phyloP scores from a whole-genome alignment of 805 yeast species.

The Barnettozyma californica region DNA sequence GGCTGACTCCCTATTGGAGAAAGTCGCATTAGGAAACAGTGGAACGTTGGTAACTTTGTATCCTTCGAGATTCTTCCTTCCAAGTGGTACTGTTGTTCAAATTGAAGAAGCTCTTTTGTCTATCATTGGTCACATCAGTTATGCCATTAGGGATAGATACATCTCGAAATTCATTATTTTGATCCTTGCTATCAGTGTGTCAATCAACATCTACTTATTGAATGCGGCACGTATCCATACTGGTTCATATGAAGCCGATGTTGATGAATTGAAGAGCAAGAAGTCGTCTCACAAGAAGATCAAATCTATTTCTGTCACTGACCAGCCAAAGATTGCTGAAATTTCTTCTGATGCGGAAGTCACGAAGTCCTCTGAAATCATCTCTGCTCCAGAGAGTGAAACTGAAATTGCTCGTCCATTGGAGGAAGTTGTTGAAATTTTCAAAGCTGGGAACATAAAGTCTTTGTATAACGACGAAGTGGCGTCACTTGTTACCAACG shows the following conservation, averaged over 20 bases:
- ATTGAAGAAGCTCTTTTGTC: conserved; percentile 56
- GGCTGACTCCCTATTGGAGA: conserved; percentile 22
- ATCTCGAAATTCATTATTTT: conserved; percentile 73
- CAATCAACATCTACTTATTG: conserved; percentile 77
- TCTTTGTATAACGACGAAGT: conserved; percentile 70
- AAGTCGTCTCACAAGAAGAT: conserved; percentile 31
- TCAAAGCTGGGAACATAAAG: conserved; percentile 69
- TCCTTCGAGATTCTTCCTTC: conserved; percentile 53
- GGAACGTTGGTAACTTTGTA: conserved; percentile 55
- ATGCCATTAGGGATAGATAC: conserved; percentile 72
- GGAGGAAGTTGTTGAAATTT: conserved; percentile 55
- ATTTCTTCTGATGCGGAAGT: conserved; percentile 12
- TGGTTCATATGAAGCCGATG: conserved; percentile 26
- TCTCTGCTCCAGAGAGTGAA: conserved; percentile 31
- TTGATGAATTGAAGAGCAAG: conserved; percentile 19
- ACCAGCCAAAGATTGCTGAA: conserved; percentile 17
- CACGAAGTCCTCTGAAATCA: conserved; percentile 21
- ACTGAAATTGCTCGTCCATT: conserved; percentile 42
- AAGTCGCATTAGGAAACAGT: conserved; percentile 33
- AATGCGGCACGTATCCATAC: conserved; percentile 76
- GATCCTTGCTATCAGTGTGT: conserved; percentile 67
- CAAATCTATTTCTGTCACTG: conserved; percentile 24
- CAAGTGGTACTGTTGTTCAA: conserved; percentile 49
- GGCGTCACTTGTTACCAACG: conserved; percentile 59
- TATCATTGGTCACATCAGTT: conserved; percentile 50